Base-by-base conservation (phyloP, 805 yeast genomes). In the Kazachstania psychrophila region DNA sequence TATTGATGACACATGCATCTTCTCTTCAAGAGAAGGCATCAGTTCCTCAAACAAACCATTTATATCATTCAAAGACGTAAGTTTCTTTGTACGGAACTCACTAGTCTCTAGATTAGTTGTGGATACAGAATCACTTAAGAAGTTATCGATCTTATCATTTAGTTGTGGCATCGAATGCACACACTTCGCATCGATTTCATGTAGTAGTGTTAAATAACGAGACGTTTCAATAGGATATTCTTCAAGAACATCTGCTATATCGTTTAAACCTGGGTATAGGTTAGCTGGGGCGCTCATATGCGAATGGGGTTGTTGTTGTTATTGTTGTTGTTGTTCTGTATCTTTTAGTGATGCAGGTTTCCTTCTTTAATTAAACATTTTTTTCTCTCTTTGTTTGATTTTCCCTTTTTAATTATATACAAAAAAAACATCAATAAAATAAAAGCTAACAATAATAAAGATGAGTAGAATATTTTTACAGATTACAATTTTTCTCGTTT, bases 131-230 rank as follows among this genome's bases (percentile, higher is more conserved):
- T 30, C 34, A 9, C 34, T 32, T 11, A 51, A 34, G 37, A 58
- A 54, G 8, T 28, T 37, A 51, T 48, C 48, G 4, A 58, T 60
- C 37, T 50, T 50, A 16, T 53, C 48, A 36, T 75, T 73, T 41
- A 89, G 67, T 45, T 68, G 65, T 0, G 96, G 95, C 8, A 79
- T 68, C 0, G 84, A 69, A 42, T 74, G 70, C 24, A 81, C 81
- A 57, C 95, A 85, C 58, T 89, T 89, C 42, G 97, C 96, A 54
- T 88, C 96, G 36, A 92, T 87, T 54, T 92, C 98, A 52, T 86
- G 84, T 45, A 92, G 65, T 12, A 86, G 64, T 2, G 97, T 92
- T 58, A 87, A 77, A 54, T 88, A 89, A 36, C 88, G 74, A 34
- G 87, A 74, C 28, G 85, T 68, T 47, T 86, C 96, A 38, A 70